Evolutionary conservation across 495 filamentous ascomycete genomes (phyloP), one percentile per base, ranked within the genome.

Genomic region (Aspergillus cristatus): DNA sequence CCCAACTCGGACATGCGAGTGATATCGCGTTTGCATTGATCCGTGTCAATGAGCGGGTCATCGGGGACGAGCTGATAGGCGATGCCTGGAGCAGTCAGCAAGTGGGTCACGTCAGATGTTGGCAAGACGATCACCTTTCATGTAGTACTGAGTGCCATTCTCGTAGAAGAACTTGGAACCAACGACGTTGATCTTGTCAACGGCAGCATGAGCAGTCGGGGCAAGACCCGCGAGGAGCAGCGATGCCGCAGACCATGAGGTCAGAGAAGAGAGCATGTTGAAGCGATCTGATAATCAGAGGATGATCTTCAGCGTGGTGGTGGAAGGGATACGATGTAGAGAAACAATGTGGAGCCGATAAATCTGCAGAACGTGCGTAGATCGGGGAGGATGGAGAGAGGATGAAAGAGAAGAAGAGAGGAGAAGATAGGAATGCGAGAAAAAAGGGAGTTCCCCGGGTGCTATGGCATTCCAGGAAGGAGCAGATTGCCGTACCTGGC

Each of bases 111-210:
- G 48, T 36, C 44, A 35, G 15, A 30, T 13, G 26, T 28, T 11
- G 10, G 35, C 14, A 15, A 11, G 25, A 12, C 34, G 16, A 47
- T 37, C 63, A 81, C 86, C 84, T 60, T 88, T 90, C 51, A 90
- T 73, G 61, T 74, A 91, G 61, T 79, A 93, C 54, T 89, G 84
- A 12, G 75, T 67, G 38, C 85, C 84, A 58, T 85, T 72, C 44
- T 68, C 74, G 38, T 74, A 78, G 63, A 89, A 91, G 68, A 93
- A 86, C 59, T 91, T 93, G 58, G 79, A 75, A n/a, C 86, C 86
- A 18, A 81, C 76, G 14, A 73, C 68, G 11, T 73, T 71, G 48
- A 93, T 82, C 24, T 74, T 72, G 20, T 76, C 65, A 25, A 71
- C 53, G 14, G 63, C 63, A 37, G 37, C 40, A 25, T 50, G 55